Conservation (phyloP, 1,284 basidiomycete genomes). For the Cutaneotrichosporon sp. region DNA sequence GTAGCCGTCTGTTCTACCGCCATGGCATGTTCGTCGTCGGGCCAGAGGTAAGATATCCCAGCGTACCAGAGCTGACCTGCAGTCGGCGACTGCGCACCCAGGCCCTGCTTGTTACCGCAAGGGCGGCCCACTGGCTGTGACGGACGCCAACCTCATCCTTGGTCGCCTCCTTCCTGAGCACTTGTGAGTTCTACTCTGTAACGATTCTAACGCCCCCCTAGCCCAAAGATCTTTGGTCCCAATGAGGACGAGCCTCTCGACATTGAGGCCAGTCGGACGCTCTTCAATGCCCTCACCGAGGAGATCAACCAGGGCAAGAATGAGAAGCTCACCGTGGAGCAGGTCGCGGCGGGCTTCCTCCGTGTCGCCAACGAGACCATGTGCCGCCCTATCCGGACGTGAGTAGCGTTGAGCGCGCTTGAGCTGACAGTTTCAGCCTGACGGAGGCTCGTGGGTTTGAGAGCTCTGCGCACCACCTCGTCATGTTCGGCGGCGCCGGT, state of each 20-base stretch:
- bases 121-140: conserved; percentile 48
- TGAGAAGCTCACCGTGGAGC: conserved; percentile 33
- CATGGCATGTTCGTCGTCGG: conserved; percentile 40
- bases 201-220: conserved; percentile 8
- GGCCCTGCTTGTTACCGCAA: conserved; percentile 46
- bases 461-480: conserved; percentile 36
- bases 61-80: background rate
- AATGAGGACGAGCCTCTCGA: conserved; percentile 58
- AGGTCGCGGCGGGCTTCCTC: conserved; percentile 42
- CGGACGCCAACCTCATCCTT: conserved; percentile 51
- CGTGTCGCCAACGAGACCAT: conserved; percentile 48
- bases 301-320: conserved; percentile 52
- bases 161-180: conserved; percentile 58
- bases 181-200: conserved; percentile 25
- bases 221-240: conserved; percentile 54
- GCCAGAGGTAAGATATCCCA: conserved; percentile 17
- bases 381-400: conserved; percentile 44
- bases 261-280: conserved; percentile 42
- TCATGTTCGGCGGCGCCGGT: conserved; percentile 48
- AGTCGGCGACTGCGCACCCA: conserved; percentile 58
- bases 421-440: conserved; percentile 19
- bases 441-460: conserved; percentile 45
- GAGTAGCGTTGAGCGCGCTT: background rate
- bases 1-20: conserved; percentile 43
- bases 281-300: conserved; percentile 52